These are phyloP conservation scores for Penicillium hesseltinei DNA, from an alignment of 2,329 filamentous ascomycete genomes.

Conservation along the genomic window DNA sequence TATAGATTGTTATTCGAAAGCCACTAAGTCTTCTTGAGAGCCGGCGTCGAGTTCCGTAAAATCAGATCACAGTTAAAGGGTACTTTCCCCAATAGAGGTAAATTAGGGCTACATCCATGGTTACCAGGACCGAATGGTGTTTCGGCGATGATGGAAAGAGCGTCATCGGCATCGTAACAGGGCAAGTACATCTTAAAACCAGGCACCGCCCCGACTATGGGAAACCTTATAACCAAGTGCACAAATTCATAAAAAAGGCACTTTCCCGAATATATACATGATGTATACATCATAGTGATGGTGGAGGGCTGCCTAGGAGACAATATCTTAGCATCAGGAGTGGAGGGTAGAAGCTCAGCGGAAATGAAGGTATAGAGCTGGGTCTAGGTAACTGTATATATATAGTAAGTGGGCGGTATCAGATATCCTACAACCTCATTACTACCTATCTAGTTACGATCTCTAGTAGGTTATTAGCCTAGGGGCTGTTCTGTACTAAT, in stretches of 20 bases:
- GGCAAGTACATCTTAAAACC: not conserved
- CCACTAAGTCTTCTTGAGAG: not conserved
- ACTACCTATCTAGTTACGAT: no score
- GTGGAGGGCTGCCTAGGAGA: not conserved
- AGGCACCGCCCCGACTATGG: not conserved
- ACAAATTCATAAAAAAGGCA: no score
- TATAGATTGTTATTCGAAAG: not conserved
- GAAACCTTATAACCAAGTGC: not conserved
- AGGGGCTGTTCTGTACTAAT: not conserved
- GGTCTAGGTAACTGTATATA: not conserved
- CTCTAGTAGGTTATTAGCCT: no score
- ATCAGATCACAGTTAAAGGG: not conserved
- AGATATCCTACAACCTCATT: not conserved
- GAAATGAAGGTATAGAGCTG: no score
- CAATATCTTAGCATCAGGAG: no score
- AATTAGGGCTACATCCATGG: not conserved
- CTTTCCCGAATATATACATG: not conserved
- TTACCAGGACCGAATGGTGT: not conserved
- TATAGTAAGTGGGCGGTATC: not conserved
- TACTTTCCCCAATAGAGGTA: not conserved
- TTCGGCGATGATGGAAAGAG: not conserved
- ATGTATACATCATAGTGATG: not conserved
- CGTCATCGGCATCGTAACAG: not conserved
- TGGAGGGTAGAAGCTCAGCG: not conserved
- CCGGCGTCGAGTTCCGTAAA: not conserved